Conservation (phyloP, 768 basidiomycete species). For the Agaricus subrufescens region DNA sequence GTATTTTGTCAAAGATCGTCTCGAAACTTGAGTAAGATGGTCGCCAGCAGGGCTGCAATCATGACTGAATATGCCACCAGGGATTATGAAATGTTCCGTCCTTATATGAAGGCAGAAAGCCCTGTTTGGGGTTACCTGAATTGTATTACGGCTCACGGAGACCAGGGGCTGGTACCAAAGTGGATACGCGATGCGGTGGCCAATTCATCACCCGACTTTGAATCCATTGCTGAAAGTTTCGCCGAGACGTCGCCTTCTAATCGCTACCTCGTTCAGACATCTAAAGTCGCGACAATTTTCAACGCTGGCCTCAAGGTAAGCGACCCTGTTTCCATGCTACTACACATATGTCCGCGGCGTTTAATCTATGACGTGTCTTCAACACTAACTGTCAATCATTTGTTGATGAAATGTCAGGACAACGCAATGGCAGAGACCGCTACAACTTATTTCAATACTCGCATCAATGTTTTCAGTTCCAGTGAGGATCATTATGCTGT, state of each 20-base stretch:
- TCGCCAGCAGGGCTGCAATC: background rate
- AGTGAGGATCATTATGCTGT: slow-evolving; percentile 11
- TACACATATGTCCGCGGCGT: background rate
- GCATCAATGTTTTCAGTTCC: slow-evolving; percentile 24
- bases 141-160: slow-evolving; percentile 20
- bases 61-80: slow-evolving; percentile 7
- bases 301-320: slow-evolving; percentile 24
- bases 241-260: slow-evolving; percentile 18
- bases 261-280: slow-evolving; percentile 25
- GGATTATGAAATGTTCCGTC: slow-evolving; percentile 22
- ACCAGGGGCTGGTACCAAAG: slow-evolving; percentile 14
- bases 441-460: slow-evolving; percentile 21
- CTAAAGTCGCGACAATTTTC: slow-evolving; percentile 24
- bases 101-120: slow-evolving; percentile 17
- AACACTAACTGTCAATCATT: background rate
- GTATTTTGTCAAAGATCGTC: slow-evolving; percentile 26
- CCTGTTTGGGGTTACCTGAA: slow-evolving; percentile 26
- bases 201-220: slow-evolving; percentile 18
- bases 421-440: slow-evolving; percentile 25
- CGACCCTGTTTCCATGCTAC: background rate
- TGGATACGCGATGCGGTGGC: slow-evolving; percentile 21
- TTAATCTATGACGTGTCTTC: background rate
- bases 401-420: slow-evolving; percentile 11
- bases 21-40: slow-evolving; percentile 20
- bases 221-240: slow-evolving; percentile 17